Evolutionary conservation across 306 rosid species (phyloP).

Genomic region (Prunus mira): DNA sequence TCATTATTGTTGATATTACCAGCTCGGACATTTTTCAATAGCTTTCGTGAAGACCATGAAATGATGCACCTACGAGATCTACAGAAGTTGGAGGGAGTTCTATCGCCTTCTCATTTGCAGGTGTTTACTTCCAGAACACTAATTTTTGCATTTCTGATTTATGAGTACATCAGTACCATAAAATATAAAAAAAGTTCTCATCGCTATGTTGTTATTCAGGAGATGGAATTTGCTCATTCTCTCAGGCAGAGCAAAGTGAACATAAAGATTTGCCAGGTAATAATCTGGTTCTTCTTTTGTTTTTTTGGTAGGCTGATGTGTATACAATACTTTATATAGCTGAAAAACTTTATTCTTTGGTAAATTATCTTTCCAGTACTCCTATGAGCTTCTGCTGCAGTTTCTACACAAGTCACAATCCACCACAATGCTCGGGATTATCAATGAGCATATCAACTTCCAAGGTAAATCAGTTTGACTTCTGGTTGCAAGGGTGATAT

Average conservation of each 20-base stretch:
- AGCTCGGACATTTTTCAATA: constrained; percentile 78
- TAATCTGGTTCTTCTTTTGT: constrained; percentile 18
- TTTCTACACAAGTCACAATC: constrained; percentile 74
- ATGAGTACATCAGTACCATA: neutral
- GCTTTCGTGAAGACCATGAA: constrained; percentile 89
- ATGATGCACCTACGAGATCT: constrained; percentile 81
- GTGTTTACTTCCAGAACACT: constrained; percentile 31
- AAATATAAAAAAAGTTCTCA: constrained; percentile 2
- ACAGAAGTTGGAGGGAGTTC: constrained; percentile 92
- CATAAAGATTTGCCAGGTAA: constrained; percentile 95
- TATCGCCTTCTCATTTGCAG: constrained; percentile 85
- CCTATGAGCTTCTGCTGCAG: constrained; percentile 89
- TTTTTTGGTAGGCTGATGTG: neutral
- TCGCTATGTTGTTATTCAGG: constrained; percentile 42
- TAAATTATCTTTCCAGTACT: constrained; percentile 57
- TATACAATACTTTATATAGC: neutral
- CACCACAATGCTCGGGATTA: constrained; percentile 82
- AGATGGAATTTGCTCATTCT: constrained; percentile 96
- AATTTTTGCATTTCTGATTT: neutral
- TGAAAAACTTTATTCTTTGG: constrained; percentile 16
- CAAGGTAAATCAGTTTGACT: constrained; percentile 56
- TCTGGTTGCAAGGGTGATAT: neutral
- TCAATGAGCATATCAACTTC: constrained; percentile 91
- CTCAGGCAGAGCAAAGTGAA: constrained; percentile 86
- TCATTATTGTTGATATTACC: constrained; percentile 29